Base-by-base conservation (phyloP, 2,329 filamentous ascomycete genomes). In the Phialocephala sp. region DNA sequence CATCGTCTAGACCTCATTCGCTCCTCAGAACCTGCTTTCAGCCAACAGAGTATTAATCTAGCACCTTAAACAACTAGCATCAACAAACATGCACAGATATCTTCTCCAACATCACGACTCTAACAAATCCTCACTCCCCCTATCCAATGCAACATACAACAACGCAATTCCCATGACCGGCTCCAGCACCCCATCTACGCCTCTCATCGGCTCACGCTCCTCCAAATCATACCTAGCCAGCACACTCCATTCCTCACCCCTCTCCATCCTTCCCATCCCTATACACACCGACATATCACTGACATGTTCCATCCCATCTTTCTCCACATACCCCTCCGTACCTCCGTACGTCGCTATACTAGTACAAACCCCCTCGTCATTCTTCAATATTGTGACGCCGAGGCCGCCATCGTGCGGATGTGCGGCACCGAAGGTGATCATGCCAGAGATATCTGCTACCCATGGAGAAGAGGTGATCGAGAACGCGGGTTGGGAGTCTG, bases 181-280 rank as follows among this genome's bases (percentile, higher is more conserved):
- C 37, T 41, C 37, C 12, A 18, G 9, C 2, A 5, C 15, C 37
- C 11, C 37, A 12, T 41, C 4, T 8, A 41, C 3, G 2, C 37
- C 37, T 18, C 11, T 18, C 37, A 41, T 41, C 12, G 37, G 37
- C 52, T 8, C 22, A 35, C 27, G 52, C 52, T 6, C 20, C 2
- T n/a, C 27, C 15, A 55, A 55, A 55, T 55, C 52, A 55, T 55
- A 55, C 52, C 35, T 35, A 18, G 22, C 52, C 52, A 12, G 15
- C 20, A 55, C 52, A 8, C 52, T 11, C 52, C 52, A 55, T 20
- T 27, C 52, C 24, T 27, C 24, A 4, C 52, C 52, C 24, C 6
- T 22, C 8, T 35, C 15, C 52, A 55, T 55, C 5, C 24, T 27
- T 20, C 52, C 52, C 14, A 55, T 9, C 11, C 37, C 37, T 8